These are phyloP conservation scores for Aspergillus kassunensis DNA, from an alignment of 495 filamentous ascomycete genomes.

Conservation along the genomic window DNA sequence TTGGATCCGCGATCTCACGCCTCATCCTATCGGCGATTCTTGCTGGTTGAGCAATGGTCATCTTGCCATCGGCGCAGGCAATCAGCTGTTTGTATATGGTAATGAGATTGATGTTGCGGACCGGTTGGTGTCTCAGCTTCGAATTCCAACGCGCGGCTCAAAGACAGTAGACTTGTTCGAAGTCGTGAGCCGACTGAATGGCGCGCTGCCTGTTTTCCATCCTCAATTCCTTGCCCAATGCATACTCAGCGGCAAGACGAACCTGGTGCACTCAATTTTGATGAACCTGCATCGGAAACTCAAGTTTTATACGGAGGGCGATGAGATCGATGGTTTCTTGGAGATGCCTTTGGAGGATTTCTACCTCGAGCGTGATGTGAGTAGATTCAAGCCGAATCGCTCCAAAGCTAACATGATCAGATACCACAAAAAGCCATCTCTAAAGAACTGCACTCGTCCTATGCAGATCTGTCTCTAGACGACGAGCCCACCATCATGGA, in stretches of 20 bases:
- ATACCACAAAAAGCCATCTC: constrained; percentile 33
- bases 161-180: constrained; percentile 65
- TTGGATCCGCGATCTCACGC: constrained; percentile 73
- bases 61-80: constrained; percentile 83
- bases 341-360: constrained; percentile 71
- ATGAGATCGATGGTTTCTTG: constrained; percentile 75
- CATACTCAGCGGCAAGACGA: constrained; percentile 74
- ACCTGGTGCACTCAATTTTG: constrained; percentile 69
- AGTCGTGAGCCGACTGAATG: constrained; percentile 76
- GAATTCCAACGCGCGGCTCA: constrained; percentile 54
- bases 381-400: neutral
- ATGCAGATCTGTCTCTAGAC: constrained; percentile 51
- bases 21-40: constrained; percentile 89
- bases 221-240: constrained; percentile 89
- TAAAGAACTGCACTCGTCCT: constrained; percentile 53
- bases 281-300: constrained; percentile 71
- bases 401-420: constrained; percentile 30
- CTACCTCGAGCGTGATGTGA: constrained; percentile 51
- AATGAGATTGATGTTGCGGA: constrained; percentile 63
- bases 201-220: constrained; percentile 86
- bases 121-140: constrained; percentile 59
- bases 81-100: constrained; percentile 87
- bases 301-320: constrained; percentile 80
- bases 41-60: constrained; percentile 83
- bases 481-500: constrained; percentile 63